Evolutionary conservation across 1,284 basidiomycete species (phyloP).

Genomic region (Phellopilus nigrolimitatus): DNA sequence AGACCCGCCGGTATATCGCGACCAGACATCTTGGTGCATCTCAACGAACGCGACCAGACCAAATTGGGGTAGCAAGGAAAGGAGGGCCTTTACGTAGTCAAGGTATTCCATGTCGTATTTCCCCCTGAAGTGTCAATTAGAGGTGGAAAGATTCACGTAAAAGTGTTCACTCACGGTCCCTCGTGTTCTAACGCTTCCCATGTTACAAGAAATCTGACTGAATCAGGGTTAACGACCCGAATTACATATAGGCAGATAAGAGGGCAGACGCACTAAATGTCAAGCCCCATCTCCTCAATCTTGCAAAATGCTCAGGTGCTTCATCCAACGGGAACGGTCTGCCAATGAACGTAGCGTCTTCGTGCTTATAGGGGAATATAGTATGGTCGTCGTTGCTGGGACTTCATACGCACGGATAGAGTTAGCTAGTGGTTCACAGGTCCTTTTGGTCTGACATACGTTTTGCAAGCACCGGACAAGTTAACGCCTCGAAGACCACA

Average conservation of each 20-base stretch:
- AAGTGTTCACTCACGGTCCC: slow-evolving; percentile 64
- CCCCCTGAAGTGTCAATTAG: slow-evolving; percentile 44
- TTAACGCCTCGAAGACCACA: slow-evolving; percentile 79
- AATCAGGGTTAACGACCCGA: neutral
- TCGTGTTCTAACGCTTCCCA: slow-evolving; percentile 96
- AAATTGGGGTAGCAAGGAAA: slow-evolving; percentile 75
- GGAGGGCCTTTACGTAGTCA: slow-evolving; percentile 67
- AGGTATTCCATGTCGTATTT: slow-evolving; percentile 84
- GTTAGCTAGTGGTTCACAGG: no score
- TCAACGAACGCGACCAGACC: slow-evolving; percentile 81
- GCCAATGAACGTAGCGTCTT: slow-evolving; percentile 71
- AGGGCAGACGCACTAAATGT: slow-evolving; percentile 73
- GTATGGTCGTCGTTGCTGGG: slow-evolving; percentile 59
- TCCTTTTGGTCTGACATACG: slow-evolving; percentile 34
- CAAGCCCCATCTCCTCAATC: slow-evolving; percentile 80
- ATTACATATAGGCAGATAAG: neutral
- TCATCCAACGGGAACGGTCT: slow-evolving; percentile 82
- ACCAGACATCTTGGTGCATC: slow-evolving; percentile 94
- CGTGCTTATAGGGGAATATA: slow-evolving; percentile 57
- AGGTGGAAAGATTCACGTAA: neutral
- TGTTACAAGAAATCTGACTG: slow-evolving; percentile 86
- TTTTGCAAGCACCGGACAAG: slow-evolving; percentile 76
- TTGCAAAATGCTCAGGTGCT: slow-evolving; percentile 76
- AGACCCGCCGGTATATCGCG: slow-evolving; percentile 88
- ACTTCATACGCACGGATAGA: slow-evolving; percentile 32